Evolutionary conservation across 208 protist species (phyloP), one percentile per base, ranked within the genome.

Genomic region (Leishmania lainsoni): DNA sequence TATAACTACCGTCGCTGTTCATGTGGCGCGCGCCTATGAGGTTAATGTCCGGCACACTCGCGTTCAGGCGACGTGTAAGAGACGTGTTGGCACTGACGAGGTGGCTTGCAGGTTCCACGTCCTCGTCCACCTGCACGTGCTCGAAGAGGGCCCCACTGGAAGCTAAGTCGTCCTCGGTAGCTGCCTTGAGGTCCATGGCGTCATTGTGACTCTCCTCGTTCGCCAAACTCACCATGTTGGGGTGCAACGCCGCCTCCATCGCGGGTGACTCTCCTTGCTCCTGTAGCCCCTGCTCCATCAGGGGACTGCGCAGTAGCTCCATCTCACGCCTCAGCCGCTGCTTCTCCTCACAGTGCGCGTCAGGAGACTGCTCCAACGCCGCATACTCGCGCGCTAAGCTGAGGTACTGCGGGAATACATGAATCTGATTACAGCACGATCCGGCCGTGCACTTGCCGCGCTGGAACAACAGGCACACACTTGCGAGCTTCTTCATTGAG

Each of bases 371-470:
- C 73, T 78, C 75, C 52, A 83, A 17, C n/a, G 63, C 49, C 3
- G 66, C 49, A 48, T 42, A 75, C 72, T 82, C 59, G 35, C 90
- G 90, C 16, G 72, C 72, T 17, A 87, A 56, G 76, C 80, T 78
- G 49, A 96, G 85, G 84, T 95, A 96, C 51, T 73, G 29, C 49
- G 88, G 85, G 35, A 81, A 66, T 35, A 97, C 92, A 87, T 97
- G 94, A 75, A 96, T 93, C 59, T 97, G 94, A 81, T 97, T 97
- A 82, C 94, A 97, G 83, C 93, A 94, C 68, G 86, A 72, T 59
- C 83, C 87, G 5, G 93, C 92, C 65, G 92, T 97, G 86, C 94
- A 97, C 54, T 91, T 91, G 75, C 86, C 87, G 32, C 89, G 86
- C 86, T 96, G 94, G 85, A 93, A 96, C 32, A 97, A 85, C 83